Conservation (phyloP, 1,139 yeast species). For the Yueomyces sp. region DNA sequence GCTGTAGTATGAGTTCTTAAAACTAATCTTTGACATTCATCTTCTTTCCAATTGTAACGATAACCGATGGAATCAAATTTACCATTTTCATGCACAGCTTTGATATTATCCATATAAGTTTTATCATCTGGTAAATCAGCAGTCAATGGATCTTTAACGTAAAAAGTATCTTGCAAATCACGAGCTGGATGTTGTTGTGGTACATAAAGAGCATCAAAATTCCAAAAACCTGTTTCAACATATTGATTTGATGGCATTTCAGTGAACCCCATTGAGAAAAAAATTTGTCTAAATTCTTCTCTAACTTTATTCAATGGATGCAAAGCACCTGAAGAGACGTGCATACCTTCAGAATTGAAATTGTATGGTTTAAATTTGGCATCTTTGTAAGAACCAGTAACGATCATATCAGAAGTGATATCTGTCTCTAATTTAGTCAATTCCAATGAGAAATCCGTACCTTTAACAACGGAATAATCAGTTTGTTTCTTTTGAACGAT, state of each 20-base stretch:
- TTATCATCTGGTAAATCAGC: conserved; percentile 77
- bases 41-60: conserved; percentile 93
- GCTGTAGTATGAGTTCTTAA: conserved; percentile 97
- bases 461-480: conserved; percentile 68
- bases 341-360: conserved; percentile 87
- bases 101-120: conserved; percentile 64
- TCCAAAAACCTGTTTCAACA: conserved; percentile 98
- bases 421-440: conserved; percentile 83
- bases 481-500: conserved; percentile 58
- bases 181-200: conserved; percentile 99
- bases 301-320: conserved; percentile 95
- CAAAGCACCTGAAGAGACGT: conserved; percentile 80
- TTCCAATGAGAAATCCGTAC: conserved; percentile 70
- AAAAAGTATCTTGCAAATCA: conserved; percentile 96
- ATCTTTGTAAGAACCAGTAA: conserved; percentile 67
- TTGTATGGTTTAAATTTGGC: conserved; percentile 89
- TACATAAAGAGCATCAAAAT: conserved; percentile 87
- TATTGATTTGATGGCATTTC: conserved; percentile 99
- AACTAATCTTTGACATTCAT: conserved; percentile 82
- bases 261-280: conserved; percentile 94
- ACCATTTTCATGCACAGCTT: conserved; percentile 79
- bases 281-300: conserved; percentile 94
- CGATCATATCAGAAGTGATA: conserved; percentile 83
- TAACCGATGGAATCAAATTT: conserved; percentile 93
- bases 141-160: conserved; percentile 77